Evolutionary conservation across 352 stramenopile species (phyloP), one percentile per base, ranked within the genome.

Genomic region (Albugo candida): DNA sequence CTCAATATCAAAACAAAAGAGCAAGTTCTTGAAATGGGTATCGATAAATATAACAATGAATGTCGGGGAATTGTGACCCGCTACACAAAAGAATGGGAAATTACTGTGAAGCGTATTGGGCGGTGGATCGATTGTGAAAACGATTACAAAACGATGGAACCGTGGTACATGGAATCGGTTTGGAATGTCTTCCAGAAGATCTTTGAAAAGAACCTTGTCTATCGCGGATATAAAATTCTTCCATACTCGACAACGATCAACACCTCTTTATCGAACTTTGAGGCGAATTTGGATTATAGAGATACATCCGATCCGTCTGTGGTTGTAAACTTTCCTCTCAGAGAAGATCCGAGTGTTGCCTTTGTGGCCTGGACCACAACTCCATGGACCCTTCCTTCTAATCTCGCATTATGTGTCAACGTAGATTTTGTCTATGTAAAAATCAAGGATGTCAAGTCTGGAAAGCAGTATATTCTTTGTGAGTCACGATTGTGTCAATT

Each of bases 111-210:
- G 56, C 79, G 96, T 51, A 83, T 99, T 48, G 96, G 96, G 13
- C 77, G 96, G 42, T 99, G 96, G 96, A 99, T 99, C 63, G 96
- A 99, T 69, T 99, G 97, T 65, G 62, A 98, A 63, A 98, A 99
- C 70, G 96, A 99, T 71, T 99, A 99, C 75, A 98, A 98, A 71
- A 99, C 96, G 13, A 97, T 99, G 92, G 95, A 99, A 65, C 83
- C 93, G 5, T 93, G 76, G 57, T 99, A 97, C 80, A 99, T 99
- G 95, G 96, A 99, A 69, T 95, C 68, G 50, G 94, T 99, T 13
- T 99, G 95, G 95, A 97, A 97, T 87, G 95, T 99, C 19, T 99
- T 99, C 72, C 87, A 91, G 51, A 88, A 83, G 42, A 84, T 99
- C 44, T 98, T 95, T 63, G 75, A 98, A 45, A 99, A 99, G 67